These are phyloP conservation scores for Dryas octopetala DNA, from an alignment of 306 rosid species.

Conservation along the genomic window DNA sequence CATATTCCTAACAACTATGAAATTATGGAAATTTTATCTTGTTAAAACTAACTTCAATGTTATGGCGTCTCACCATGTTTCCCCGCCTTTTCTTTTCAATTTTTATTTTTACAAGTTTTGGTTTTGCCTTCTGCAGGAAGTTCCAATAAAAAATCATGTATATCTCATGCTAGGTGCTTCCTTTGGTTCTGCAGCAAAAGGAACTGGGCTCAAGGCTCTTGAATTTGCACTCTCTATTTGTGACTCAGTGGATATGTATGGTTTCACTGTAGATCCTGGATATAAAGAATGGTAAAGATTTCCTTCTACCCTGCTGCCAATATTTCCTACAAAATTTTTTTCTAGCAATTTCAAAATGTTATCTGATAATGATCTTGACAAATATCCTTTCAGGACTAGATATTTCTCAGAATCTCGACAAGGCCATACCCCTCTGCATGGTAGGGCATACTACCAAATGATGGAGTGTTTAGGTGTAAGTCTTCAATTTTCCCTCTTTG, in stretches of 20 bases:
- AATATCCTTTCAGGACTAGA: constrained; percentile 68
- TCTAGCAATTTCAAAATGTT: constrained; percentile 16
- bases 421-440: constrained; percentile 96
- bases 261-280: constrained; percentile 98
- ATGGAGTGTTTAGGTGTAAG: constrained; percentile 99
- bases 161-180: constrained; percentile 96
- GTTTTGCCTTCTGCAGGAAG: constrained; percentile 65
- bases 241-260: constrained; percentile 96
- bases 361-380: constrained; percentile 18
- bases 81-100: not conserved
- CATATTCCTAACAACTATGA: not conserved
- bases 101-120: constrained; percentile 14
- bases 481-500: constrained; percentile 8
- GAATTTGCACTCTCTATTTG: constrained; percentile 94
- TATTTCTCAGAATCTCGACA: constrained; percentile 97
- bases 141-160: constrained; percentile 83
- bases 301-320: constrained; percentile 13
- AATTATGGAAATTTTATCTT: not conserved
- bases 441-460: constrained; percentile 96
- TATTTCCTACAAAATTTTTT: constrained; percentile 13
- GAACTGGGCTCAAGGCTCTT: constrained; percentile 98
- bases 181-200: constrained; percentile 98
- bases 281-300: constrained; percentile 85
- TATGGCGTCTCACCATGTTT: not conserved
- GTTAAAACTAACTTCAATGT: not conserved